phyloP scores from a whole-genome alignment of 2,329 filamentous ascomycete species.

The Botrytis elliptica region DNA sequence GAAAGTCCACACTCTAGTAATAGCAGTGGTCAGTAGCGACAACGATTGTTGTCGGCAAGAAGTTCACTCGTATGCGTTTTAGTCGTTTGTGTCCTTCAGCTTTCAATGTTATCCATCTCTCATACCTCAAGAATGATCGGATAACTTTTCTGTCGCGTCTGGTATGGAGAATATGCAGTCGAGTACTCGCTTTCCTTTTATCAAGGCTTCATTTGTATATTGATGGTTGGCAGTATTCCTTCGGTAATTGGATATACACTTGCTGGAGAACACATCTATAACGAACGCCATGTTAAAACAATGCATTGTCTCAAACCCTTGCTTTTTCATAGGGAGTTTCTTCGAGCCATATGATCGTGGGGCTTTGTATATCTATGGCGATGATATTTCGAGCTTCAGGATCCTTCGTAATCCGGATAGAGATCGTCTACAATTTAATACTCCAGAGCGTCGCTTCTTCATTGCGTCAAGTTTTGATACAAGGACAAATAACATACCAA shows the following conservation, averaged over 20 bases:
- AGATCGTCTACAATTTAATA: neutral
- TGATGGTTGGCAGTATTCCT: no score
- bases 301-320: neutral
- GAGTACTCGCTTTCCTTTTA: neutral
- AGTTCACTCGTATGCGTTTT: neutral
- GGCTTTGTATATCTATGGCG: neutral
- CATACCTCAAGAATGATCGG: neutral
- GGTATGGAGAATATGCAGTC: neutral
- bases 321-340: neutral
- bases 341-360: neutral
- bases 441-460: neutral
- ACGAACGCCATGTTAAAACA: neutral
- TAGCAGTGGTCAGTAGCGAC: neutral
- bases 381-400: neutral
- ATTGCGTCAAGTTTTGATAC: neutral
- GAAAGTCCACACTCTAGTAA: neutral
- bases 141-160: neutral
- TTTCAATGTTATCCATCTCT: neutral
- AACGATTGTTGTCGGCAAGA: neutral
- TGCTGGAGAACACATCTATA: neutral
- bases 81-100: neutral
- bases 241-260: neutral
- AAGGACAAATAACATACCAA: neutral
- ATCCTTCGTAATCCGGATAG: neutral
- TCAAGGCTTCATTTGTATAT: neutral